Conservation (phyloP, 176 grass and related monocot species). For the Puccinellia tenuiflora region DNA sequence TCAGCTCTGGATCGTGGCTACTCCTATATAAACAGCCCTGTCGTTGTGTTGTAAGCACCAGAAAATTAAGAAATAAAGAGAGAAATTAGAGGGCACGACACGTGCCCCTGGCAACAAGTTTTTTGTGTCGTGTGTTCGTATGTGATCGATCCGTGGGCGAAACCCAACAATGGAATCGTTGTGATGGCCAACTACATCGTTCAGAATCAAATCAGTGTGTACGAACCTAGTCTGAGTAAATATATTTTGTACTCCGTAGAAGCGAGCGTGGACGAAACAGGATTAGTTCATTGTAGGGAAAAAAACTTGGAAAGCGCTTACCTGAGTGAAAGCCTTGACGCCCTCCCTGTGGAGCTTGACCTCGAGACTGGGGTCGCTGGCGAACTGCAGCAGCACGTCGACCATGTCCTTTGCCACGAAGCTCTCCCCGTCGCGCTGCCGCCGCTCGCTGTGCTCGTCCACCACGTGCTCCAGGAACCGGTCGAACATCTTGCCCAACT, state of each 20-base stretch:
- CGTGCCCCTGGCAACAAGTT: too few relatives aligned
- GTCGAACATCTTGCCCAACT: constrained; percentile 37
- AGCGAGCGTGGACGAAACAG: not conserved
- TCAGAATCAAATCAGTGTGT: not conserved
- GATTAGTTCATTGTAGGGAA: not conserved
- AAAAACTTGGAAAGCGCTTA: not conserved
- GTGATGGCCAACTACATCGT: not conserved
- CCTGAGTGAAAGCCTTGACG: constrained; percentile 68
- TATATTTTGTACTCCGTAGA: not conserved
- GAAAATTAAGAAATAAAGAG: too few relatives aligned
- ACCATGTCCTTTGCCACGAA: constrained; percentile 60
- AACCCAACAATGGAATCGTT: too few relatives aligned
- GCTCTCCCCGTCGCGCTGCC: constrained; percentile 14
- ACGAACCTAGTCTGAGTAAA: not conserved
- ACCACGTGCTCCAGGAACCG: constrained; percentile 65
- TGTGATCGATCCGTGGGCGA: too few relatives aligned
- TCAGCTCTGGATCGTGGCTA: too few relatives aligned
- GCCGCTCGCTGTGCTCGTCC: constrained; percentile 48
- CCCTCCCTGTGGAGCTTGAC: constrained; percentile 40
- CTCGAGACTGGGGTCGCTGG: constrained; percentile 45
- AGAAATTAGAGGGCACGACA: too few relatives aligned
- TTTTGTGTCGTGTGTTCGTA: too few relatives aligned
- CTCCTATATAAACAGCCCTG: too few relatives aligned
- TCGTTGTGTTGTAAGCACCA: too few relatives aligned
- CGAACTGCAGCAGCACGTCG: constrained; percentile 59